Conservation (phyloP, 495 filamentous ascomycete genomes). For the Penicillium crystallinum region DNA sequence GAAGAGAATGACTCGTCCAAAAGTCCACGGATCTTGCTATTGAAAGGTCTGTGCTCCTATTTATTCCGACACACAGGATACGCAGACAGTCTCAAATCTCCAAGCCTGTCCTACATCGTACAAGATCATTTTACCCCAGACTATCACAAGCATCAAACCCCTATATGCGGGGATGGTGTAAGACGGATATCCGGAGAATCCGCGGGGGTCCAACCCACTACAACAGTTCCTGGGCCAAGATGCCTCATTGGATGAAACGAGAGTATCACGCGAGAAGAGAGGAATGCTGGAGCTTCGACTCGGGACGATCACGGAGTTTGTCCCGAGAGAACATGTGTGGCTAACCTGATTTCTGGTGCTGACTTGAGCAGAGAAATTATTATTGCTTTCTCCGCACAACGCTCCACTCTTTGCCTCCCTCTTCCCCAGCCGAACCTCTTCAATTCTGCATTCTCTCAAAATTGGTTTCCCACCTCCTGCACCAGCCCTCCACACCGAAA, state of each 20-base stretch:
- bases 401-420: constrained; percentile 21
- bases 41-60: not conserved
- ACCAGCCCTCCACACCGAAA: not conserved
- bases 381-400: constrained; percentile 21
- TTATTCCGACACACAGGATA: not conserved
- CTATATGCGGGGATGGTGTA: constrained; percentile 16
- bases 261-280: not conserved
- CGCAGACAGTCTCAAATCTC: not conserved
- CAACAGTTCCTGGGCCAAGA: constrained; percentile 11
- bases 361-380: not conserved
- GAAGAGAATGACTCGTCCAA: not conserved
- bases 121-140: constrained; percentile 4
- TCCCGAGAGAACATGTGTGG: not conserved
- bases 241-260: constrained; percentile 3
- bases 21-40: not conserved
- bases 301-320: constrained; percentile 6
- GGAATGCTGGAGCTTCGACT: constrained; percentile 1
- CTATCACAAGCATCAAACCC: not conserved
- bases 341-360: not conserved
- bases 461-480: not conserved
- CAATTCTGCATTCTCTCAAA: constrained; percentile 3
- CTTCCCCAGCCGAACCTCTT: constrained; percentile 17
- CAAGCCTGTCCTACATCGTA: not conserved
- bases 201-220: constrained; percentile 11
- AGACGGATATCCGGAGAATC: constrained; percentile 20